These are phyloP conservation scores for Leishmania lainsoni DNA, from an alignment of 208 protist genomes.

Conservation along the genomic window DNA sequence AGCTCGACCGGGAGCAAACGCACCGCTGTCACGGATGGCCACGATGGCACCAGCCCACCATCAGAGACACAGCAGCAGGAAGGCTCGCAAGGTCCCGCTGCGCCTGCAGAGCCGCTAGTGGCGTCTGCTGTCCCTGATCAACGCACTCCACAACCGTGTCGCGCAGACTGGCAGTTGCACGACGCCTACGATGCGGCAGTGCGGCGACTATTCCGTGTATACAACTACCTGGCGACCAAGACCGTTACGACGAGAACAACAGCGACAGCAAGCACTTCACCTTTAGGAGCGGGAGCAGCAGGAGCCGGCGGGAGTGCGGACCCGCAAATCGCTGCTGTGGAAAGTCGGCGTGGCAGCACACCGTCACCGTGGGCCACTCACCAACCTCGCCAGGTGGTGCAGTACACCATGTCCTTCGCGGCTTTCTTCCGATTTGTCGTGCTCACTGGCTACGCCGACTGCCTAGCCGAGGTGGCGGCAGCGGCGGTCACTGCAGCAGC, in stretches of 20 bases:
- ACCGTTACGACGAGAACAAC: slow-evolving; percentile 9
- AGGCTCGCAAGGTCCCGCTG: background rate
- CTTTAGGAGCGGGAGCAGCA: background rate
- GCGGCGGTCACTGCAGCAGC: background rate
- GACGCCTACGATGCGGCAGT: slow-evolving; percentile 33
- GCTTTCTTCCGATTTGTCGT: slow-evolving; percentile 30
- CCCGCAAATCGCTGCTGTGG: background rate
- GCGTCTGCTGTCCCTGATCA: background rate
- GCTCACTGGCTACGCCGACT: slow-evolving; percentile 31
- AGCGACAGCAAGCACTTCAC: background rate
- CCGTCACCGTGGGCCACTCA: background rate
- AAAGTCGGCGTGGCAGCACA: no score
- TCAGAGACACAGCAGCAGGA: background rate
- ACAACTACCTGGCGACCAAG: slow-evolving; percentile 27
- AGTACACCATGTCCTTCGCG: slow-evolving; percentile 29
- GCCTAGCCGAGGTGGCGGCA: slow-evolving; percentile 13
- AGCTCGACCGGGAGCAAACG: background rate
- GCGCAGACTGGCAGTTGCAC: slow-evolving; percentile 10
- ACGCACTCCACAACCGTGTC: background rate
- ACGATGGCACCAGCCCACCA: background rate
- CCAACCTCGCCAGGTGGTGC: slow-evolving; percentile 8
- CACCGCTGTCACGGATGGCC: background rate
- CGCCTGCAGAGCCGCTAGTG: background rate
- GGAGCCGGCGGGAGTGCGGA: background rate
- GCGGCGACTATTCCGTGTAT: slow-evolving; percentile 27